These are phyloP conservation scores for Glycyrrhiza uralensis DNA, from an alignment of 306 rosid genomes.

Conservation along the genomic window DNA sequence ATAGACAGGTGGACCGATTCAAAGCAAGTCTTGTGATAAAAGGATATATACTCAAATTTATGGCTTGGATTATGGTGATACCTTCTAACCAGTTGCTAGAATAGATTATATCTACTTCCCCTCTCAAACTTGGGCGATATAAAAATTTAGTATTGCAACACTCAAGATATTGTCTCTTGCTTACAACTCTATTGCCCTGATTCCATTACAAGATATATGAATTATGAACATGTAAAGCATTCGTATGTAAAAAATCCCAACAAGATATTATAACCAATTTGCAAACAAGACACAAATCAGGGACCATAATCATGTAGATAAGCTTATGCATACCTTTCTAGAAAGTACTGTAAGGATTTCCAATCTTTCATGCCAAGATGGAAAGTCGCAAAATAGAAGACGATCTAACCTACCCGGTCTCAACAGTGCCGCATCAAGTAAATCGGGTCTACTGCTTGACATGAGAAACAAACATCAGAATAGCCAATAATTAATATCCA, in stretches of 20 bases:
- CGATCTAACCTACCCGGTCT: conserved; percentile 98
- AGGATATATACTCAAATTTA: too few relatives aligned
- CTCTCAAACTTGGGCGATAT: not conserved
- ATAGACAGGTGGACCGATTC: too few relatives aligned
- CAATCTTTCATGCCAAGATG: conserved; percentile 71
- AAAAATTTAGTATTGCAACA: not conserved
- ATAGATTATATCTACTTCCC: too few relatives aligned
- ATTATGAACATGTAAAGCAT: not conserved
- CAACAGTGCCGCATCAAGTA: conserved; percentile 92
- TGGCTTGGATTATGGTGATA: too few relatives aligned
- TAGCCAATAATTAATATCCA: not conserved
- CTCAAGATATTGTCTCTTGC: not conserved
- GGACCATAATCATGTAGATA: not conserved
- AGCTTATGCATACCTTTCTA: conserved; percentile 60
- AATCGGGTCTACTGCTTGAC: conserved; percentile 93
- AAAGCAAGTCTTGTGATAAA: too few relatives aligned
- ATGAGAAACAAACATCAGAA: conserved; percentile 36
- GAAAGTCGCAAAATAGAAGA: conserved; percentile 91
- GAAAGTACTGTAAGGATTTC: conserved; percentile 88
- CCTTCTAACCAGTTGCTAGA: too few relatives aligned
- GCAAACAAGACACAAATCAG: not conserved
- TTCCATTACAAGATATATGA: not conserved
- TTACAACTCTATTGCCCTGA: not conserved
- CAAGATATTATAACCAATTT: not conserved
- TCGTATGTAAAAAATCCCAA: not conserved